Percentiles rank a stretch among this genome's conserved stretches.
phyloP scores from a whole-genome alignment of 139 green algal genomes.

The Chlamydomonas applanata region DNA sequence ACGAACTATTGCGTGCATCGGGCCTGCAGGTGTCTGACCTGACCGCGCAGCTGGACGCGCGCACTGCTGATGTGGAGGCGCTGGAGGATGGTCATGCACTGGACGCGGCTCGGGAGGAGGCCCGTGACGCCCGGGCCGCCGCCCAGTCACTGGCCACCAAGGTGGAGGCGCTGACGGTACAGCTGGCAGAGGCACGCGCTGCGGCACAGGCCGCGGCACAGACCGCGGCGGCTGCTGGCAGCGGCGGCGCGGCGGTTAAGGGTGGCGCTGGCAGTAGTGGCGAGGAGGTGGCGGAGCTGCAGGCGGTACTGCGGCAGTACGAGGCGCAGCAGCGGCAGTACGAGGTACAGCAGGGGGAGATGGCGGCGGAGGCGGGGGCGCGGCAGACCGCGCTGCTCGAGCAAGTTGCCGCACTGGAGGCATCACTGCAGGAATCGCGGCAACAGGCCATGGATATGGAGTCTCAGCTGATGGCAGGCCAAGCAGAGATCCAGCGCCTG shows the following conservation, averaged over 20 bases:
- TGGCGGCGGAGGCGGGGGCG: slow-evolving; percentile 13
- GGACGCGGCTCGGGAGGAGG: neutral
- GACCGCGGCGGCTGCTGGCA: too few relatives aligned
- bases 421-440: neutral
- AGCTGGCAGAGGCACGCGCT: too few relatives aligned
- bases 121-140: neutral
- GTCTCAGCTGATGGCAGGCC: slow-evolving; percentile 3
- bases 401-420: neutral
- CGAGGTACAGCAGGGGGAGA: slow-evolving; percentile 1
- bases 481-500: neutral
- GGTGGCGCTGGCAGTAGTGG: too few relatives aligned
- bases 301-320: slow-evolving; percentile 8
- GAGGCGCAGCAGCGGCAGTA: slow-evolving; percentile 4
- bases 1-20: neutral
- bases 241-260: too few relatives aligned
- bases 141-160: neutral
- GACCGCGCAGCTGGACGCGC: slow-evolving; percentile 6
- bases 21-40: neutral
- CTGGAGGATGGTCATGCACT: neutral
- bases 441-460: neutral
- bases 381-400: neutral
- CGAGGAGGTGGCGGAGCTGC: slow-evolving; percentile 2
- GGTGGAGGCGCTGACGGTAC: too few relatives aligned
- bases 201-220: too few relatives aligned
- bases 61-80: neutral